Percentiles rank a stretch among this genome's conserved stretches.
Conservation (phyloP, 805 yeast genomes). For the Starmerella bombi region DNA sequence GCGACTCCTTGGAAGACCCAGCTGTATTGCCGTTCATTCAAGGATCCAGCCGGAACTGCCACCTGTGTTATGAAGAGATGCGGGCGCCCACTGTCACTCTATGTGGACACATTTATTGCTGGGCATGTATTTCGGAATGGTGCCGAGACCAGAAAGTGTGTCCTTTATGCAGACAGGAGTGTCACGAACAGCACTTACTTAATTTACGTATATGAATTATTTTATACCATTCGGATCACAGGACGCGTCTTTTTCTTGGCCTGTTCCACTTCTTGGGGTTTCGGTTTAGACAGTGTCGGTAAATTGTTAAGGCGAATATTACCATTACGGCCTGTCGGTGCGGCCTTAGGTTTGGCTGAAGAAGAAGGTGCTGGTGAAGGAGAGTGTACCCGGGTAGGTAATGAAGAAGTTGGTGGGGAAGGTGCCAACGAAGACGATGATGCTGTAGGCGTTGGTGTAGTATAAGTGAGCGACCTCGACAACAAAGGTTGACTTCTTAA, state of each 20-base stretch:
- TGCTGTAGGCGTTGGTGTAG: too few relatives aligned
- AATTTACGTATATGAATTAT: constrained; percentile 36
- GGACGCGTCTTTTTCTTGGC: constrained; percentile 4
- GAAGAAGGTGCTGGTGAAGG: neutral
- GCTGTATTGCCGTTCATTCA: constrained; percentile 53
- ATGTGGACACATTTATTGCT: constrained; percentile 90
- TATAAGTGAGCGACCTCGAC: too few relatives aligned
- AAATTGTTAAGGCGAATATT: constrained; percentile 1
- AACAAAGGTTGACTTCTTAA: too few relatives aligned
- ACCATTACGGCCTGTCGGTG: neutral
- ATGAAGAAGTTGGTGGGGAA: neutral
- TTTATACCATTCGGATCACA: constrained; percentile 13
- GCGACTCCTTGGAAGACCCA: constrained; percentile 46
- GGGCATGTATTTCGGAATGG: constrained; percentile 87
- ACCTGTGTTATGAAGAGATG: constrained; percentile 73
- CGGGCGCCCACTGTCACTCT: constrained; percentile 68
- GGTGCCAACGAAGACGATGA: neutral
- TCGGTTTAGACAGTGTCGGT: constrained; percentile 9
- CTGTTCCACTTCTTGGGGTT: neutral
- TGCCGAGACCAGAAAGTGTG: constrained; percentile 77
- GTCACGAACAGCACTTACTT: constrained; percentile 49
- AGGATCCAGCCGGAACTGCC: constrained; percentile 57
- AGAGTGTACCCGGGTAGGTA: neutral
- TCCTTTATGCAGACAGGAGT: constrained; percentile 72
- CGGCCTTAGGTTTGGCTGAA: neutral